phyloP scores from a whole-genome alignment of 2,329 filamentous ascomycete genomes.

The Plenodomus tracheiphilus region DNA sequence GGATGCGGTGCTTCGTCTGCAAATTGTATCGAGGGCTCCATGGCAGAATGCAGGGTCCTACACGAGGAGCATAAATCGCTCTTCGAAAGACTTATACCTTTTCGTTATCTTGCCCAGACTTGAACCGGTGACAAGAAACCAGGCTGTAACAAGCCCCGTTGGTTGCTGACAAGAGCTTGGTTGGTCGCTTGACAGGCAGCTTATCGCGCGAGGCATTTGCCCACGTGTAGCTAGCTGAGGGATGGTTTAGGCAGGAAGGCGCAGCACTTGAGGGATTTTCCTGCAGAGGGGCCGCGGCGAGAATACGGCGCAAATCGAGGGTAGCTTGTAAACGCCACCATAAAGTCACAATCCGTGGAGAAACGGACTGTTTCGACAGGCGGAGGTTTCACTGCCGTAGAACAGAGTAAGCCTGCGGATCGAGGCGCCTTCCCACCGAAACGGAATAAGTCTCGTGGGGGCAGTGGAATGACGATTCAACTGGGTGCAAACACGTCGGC shows the following conservation, averaged over 20 bases:
- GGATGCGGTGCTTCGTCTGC: conserved; percentile 12
- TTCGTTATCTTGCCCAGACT: conserved; percentile 13
- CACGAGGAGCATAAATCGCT: conserved; percentile 3
- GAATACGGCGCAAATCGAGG: background rate
- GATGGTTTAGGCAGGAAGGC: conserved; percentile 14
- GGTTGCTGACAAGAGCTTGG: conserved; percentile 11
- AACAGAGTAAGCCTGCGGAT: background rate
- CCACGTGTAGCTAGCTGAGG: conserved; percentile 15
- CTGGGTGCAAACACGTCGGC: background rate
- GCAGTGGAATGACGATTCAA: background rate
- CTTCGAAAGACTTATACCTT: conserved; percentile 11
- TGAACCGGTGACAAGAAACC: conserved; percentile 17
- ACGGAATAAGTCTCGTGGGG: background rate
- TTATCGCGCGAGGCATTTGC: conserved; percentile 20
- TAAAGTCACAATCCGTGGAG: background rate
- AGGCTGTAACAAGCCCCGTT: conserved; percentile 25
- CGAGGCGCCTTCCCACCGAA: background rate
- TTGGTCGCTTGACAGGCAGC: conserved; percentile 19
- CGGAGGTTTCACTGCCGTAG: background rate
- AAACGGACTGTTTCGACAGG: background rate
- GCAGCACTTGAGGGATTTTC: conserved; percentile 13
- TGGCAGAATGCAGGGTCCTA: conserved; percentile 5
- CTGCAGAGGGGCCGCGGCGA: background rate
- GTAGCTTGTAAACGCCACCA: background rate
- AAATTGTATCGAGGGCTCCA: conserved; percentile 33